Evolutionary conservation across 202 grass and related monocot genomes (phyloP).

Genomic region (Panicum virgatum): DNA sequence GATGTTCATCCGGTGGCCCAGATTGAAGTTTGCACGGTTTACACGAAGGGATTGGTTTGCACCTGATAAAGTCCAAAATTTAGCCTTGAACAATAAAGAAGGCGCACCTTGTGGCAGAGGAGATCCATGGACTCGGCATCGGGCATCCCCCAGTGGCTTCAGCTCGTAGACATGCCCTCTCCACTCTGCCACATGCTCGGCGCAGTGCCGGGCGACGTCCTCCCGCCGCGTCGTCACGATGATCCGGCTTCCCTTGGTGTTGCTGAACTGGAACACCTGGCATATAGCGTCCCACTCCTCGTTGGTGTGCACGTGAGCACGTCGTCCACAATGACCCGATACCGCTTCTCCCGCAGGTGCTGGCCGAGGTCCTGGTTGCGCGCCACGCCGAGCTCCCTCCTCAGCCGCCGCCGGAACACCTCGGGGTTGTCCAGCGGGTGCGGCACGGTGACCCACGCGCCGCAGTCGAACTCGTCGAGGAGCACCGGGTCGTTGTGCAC

Average conservation of each 20-base stretch:
- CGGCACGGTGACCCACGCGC: conserved; percentile 39
- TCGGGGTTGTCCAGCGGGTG: conserved; percentile 33
- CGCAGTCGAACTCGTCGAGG: conserved; percentile 30
- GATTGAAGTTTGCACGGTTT: too few relatives aligned
- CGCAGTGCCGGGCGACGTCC: conserved; percentile 21
- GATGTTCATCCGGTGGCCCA: too few relatives aligned
- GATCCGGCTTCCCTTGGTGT: not conserved
- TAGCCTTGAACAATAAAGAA: too few relatives aligned
- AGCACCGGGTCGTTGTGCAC: conserved; percentile 16
- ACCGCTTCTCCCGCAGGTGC: conserved; percentile 14
- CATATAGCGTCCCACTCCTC: conserved; percentile 28
- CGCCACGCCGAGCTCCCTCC: not conserved
- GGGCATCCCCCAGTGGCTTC: not conserved
- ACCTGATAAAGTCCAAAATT: too few relatives aligned
- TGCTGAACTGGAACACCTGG: not conserved
- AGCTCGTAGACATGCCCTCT: not conserved
- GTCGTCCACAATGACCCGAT: conserved; percentile 40
- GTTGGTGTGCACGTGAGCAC: not conserved
- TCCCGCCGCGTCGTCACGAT: conserved; percentile 31
- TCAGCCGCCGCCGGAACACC: not conserved
- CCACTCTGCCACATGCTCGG: not conserved
- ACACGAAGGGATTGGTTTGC: too few relatives aligned
- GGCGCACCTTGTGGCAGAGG: conserved; percentile 25
- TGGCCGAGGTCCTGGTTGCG: not conserved
- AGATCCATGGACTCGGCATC: not conserved